Conservation (phyloP, 192 early-diverging fungal genomes). For the Coemansia biformis region DNA sequence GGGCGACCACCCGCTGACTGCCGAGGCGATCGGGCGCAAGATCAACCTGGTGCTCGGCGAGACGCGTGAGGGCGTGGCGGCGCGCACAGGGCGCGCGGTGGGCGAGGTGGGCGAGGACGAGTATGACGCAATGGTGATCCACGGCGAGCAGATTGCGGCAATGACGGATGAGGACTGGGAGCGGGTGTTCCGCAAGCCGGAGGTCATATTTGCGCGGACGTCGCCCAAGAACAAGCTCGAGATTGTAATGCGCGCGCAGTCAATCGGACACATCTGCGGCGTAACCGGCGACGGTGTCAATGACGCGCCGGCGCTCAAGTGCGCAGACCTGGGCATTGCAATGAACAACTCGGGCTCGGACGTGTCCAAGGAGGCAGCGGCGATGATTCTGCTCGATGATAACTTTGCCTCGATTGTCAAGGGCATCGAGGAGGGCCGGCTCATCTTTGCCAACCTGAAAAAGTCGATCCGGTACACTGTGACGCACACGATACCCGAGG, state of each 20-base stretch:
- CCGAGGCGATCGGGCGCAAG: slow-evolving; percentile 93
- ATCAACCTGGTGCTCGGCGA: slow-evolving; percentile 92
- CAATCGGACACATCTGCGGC: slow-evolving; percentile 91
- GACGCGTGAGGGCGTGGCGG: slow-evolving; percentile 73
- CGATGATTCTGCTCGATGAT: slow-evolving; percentile 97
- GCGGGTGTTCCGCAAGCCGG: slow-evolving; percentile 85
- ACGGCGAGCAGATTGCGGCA: slow-evolving; percentile 80
- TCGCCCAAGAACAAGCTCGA: slow-evolving; percentile 95
- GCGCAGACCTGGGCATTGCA: slow-evolving; percentile 94
- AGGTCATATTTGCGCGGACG: slow-evolving; percentile 95
- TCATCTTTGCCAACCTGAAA: slow-evolving; percentile 94
- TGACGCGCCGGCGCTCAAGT: slow-evolving; percentile 93
- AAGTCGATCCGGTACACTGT: slow-evolving; percentile 93
- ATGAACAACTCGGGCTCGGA: slow-evolving; percentile 96
- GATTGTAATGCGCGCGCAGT: slow-evolving; percentile 90
- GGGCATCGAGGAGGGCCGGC: slow-evolving; percentile 90
- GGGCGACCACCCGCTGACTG: slow-evolving; percentile 92
- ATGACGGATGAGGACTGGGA: slow-evolving; percentile 88
- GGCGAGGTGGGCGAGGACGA: slow-evolving; percentile 73
- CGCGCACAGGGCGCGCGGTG: slow-evolving; percentile 56
- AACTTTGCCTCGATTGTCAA: slow-evolving; percentile 94
- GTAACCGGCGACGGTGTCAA: slow-evolving; percentile 98
- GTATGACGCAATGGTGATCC: slow-evolving; percentile 83
- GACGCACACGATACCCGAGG: slow-evolving; percentile 86
- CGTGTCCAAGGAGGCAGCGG: slow-evolving; percentile 92